These are phyloP conservation scores for Punctularia strigosozonata DNA, from an alignment of 768 basidiomycete species.

Conservation along the genomic window DNA sequence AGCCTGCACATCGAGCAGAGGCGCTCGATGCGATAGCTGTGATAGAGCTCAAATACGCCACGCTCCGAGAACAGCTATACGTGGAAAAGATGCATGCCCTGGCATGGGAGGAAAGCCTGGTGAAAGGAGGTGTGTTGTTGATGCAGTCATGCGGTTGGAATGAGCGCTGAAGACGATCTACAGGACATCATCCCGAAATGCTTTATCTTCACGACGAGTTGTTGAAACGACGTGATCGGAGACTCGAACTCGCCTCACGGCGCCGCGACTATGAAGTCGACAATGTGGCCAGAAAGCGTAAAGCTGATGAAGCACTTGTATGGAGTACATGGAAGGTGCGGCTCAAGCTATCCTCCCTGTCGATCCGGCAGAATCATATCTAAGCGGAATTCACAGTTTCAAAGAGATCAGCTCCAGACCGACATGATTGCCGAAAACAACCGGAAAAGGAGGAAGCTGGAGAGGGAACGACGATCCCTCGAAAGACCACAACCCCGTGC, in stretches of 20 bases:
- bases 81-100: slow-evolving; percentile 90
- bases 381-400: slow-evolving; percentile 30
- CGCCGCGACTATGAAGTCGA: slow-evolving; percentile 60
- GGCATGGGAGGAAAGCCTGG: slow-evolving; percentile 77
- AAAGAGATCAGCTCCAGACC: slow-evolving; percentile 69
- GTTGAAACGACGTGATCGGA: slow-evolving; percentile 65
- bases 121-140: slow-evolving; percentile 54
- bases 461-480: slow-evolving; percentile 69
- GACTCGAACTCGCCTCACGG: slow-evolving; percentile 68
- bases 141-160: background rate
- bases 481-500: slow-evolving; percentile 70
- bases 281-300: slow-evolving; percentile 48
- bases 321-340: slow-evolving; percentile 91
- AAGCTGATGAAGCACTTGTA: slow-evolving; percentile 60
- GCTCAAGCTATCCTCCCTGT: slow-evolving; percentile 8
- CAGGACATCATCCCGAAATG: slow-evolving; percentile 64
- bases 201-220: slow-evolving; percentile 73
- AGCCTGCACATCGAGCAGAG: slow-evolving; percentile 75
- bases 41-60: slow-evolving; percentile 90
- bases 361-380: background rate
- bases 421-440: slow-evolving; percentile 87
- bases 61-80: slow-evolving; percentile 77
- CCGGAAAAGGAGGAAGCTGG: slow-evolving; percentile 71
- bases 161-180: background rate
- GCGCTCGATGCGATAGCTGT: slow-evolving; percentile 79